phyloP scores from a whole-genome alignment of 192 early-diverging fungal species.

The Coemansia sp. region DNA sequence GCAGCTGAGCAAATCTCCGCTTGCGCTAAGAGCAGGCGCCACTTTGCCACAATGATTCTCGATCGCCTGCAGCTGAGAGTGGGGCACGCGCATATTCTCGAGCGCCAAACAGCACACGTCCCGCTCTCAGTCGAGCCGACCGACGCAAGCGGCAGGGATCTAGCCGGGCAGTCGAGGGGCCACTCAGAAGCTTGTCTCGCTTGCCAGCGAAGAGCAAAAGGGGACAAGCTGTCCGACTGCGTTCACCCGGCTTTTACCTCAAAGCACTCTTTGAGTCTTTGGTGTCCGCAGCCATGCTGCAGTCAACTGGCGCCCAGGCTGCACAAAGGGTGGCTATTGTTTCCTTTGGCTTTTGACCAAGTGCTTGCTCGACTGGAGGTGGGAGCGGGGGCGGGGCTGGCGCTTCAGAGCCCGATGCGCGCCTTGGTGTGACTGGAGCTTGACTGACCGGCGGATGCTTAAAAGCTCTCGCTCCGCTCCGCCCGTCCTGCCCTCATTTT shows the following conservation, averaged over 20 bases:
- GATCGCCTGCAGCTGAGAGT: slow-evolving; percentile 31
- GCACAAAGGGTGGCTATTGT: slow-evolving; percentile 5
- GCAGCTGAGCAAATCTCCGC: background rate
- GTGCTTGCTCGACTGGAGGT: background rate
- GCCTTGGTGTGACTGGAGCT: slow-evolving; percentile 3
- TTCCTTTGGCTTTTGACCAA: slow-evolving; percentile 6
- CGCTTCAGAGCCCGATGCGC: background rate
- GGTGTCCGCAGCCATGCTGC: slow-evolving; percentile 3
- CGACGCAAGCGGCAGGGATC: background rate
- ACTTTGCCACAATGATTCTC: slow-evolving; percentile 37
- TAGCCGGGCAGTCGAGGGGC: background rate
- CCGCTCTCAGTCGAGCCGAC: background rate
- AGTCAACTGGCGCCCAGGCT: background rate
- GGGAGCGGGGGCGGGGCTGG: background rate
- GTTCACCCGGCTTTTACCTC: background rate
- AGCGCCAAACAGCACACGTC: background rate
- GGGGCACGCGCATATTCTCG: background rate
- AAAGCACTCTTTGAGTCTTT: slow-evolving; percentile 3
- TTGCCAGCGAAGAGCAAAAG: background rate
- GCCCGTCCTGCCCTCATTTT: slow-evolving; percentile 5
- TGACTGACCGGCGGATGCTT: slow-evolving; percentile 2
- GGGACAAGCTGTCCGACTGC: too few relatives aligned
- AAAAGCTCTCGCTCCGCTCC: slow-evolving; percentile 1
- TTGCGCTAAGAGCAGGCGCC: background rate
- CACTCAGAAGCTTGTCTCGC: background rate